These are phyloP conservation scores for Digitaria exilis DNA, from an alignment of 202 grass and related monocot species.

Conservation along the genomic window DNA sequence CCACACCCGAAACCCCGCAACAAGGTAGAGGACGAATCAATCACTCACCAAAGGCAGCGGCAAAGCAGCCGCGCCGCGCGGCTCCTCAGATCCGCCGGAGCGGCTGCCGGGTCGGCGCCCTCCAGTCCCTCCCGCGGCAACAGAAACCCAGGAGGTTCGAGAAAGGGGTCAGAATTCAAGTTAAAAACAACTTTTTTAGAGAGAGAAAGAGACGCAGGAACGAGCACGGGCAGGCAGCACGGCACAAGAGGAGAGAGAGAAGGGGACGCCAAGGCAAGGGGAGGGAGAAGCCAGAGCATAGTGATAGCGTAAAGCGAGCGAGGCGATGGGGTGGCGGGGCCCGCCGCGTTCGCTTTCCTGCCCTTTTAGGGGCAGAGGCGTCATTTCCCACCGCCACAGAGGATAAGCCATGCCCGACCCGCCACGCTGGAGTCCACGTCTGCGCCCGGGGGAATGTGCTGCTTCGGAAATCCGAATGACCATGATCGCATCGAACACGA, in stretches of 20 bases:
- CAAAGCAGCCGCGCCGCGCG: background rate
- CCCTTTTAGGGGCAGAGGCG: constrained; percentile 37
- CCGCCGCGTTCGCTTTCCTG: constrained; percentile 45
- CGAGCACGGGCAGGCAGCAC: background rate
- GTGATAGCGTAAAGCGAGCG: background rate
- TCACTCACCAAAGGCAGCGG: background rate
- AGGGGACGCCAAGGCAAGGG: background rate
- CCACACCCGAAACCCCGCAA: background rate
- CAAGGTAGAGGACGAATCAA: background rate
- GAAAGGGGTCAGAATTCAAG: constrained; percentile 4
- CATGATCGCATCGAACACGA: too few relatives aligned
- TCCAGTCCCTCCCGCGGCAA: background rate
- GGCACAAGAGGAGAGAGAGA: background rate
- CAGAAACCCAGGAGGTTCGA: constrained; percentile 11
- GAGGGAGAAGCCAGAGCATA: background rate
- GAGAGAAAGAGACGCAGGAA: background rate
- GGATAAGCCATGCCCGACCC: background rate
- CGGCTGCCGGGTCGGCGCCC: background rate
- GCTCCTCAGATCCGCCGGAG: constrained; percentile 36
- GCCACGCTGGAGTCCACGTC: background rate
- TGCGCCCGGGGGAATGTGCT: too few relatives aligned
- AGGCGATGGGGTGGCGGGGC: constrained; percentile 46
- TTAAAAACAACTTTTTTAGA: background rate
- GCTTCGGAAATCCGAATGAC: too few relatives aligned
- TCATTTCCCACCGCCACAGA: background rate